Conservation (phyloP, 345 rosid genomes). For the Lumnitzera littorea region DNA sequence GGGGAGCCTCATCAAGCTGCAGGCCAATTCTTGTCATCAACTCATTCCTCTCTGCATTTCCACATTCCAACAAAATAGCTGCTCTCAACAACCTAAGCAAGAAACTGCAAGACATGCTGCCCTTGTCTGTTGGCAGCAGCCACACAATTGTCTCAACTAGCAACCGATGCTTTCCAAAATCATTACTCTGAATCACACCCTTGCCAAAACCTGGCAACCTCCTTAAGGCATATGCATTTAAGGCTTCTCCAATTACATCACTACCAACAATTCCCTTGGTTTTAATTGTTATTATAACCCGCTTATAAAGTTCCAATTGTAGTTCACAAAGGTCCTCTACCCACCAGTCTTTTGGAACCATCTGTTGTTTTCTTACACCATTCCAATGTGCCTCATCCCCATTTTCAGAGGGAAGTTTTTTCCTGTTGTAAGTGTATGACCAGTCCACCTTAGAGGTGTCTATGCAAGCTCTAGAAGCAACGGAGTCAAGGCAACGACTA, state of each 20-base stretch:
- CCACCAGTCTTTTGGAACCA: constrained; percentile 83
- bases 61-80: constrained; percentile 32
- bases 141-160: constrained; percentile 42
- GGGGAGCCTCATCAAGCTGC: constrained; percentile 49
- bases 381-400: constrained; percentile 39
- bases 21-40: constrained; percentile 36
- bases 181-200: constrained; percentile 34
- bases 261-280: constrained; percentile 36
- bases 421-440: constrained; percentile 71
- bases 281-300: constrained; percentile 38
- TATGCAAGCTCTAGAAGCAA: constrained; percentile 50
- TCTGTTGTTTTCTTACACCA: constrained; percentile 39
- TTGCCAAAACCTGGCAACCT: constrained; percentile 52
- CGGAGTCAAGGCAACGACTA: constrained; percentile 55
- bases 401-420: constrained; percentile 47
- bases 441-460: constrained; percentile 64
- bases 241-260: constrained; percentile 57
- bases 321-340: constrained; percentile 77
- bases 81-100: constrained; percentile 50
- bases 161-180: constrained; percentile 35
- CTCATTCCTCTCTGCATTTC: constrained; percentile 38
- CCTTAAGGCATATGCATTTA: constrained; percentile 49
- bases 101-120: constrained; percentile 45
- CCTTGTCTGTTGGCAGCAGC: constrained; percentile 46
- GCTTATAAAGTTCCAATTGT: constrained; percentile 53